Evolutionary conservation across 1,139 yeast species (phyloP).

Genomic region (Taphrina sp.): DNA sequence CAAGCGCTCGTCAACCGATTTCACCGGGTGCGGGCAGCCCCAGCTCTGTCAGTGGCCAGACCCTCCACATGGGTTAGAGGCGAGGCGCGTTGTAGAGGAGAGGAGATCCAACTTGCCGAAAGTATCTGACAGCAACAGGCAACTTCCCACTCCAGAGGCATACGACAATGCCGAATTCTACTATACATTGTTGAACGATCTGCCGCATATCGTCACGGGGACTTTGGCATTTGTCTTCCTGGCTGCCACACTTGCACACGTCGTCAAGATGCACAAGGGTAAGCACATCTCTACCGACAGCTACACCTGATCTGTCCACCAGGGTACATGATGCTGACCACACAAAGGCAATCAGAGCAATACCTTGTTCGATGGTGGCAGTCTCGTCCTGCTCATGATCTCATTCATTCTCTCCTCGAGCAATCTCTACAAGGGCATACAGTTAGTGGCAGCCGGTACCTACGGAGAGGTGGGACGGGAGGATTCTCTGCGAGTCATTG

Average conservation of each 20-base stretch:
- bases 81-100: too few species aligned
- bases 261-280: slow-evolving; percentile 82
- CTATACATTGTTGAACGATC: slow-evolving; percentile 66
- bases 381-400: slow-evolving; percentile 67
- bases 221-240: slow-evolving; percentile 59
- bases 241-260: slow-evolving; percentile 68
- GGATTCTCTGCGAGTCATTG: slow-evolving; percentile 87
- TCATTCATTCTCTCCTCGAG: slow-evolving; percentile 78
- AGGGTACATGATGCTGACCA: too few species aligned
- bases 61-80: too few species aligned
- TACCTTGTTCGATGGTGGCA: slow-evolving; percentile 84
- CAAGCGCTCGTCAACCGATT: too few species aligned
- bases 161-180: slow-evolving; percentile 66
- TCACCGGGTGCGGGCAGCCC: too few species aligned
- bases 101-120: too few species aligned
- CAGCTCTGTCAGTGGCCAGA: too few species aligned
- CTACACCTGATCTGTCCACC: too few species aligned
- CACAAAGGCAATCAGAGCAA: slow-evolving; percentile 44
- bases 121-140: slow-evolving; percentile 38
- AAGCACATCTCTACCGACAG: slow-evolving; percentile 32
- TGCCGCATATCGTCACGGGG: slow-evolving; percentile 61
- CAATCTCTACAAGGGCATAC: slow-evolving; percentile 78
- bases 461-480: slow-evolving; percentile 93
- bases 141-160: slow-evolving; percentile 52
- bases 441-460: slow-evolving; percentile 63